Evolutionary conservation across 345 rosid genomes (phyloP).

Genomic region (Gossypioides kirkii): DNA sequence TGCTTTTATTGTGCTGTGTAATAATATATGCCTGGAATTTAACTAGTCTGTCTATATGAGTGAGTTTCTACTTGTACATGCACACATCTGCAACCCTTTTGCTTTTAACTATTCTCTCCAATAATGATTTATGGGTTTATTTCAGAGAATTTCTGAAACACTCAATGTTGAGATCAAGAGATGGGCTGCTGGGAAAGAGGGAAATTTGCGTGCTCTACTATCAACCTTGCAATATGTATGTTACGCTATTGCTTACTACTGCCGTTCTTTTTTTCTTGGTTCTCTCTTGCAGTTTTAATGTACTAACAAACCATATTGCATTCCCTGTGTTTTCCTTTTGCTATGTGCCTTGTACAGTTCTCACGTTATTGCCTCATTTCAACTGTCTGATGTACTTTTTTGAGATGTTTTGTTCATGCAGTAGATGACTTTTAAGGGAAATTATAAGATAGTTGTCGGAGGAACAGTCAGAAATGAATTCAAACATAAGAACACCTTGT

Average conservation of each 20-base stretch:
- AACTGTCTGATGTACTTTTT: not conserved
- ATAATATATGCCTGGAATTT: not conserved
- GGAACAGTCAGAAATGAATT: not conserved
- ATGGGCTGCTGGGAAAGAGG: slow-evolving; percentile 96
- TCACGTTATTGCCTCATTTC: not conserved
- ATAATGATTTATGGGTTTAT: slow-evolving; percentile 16
- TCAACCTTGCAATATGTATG: slow-evolving; percentile 96
- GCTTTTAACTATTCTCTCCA: slow-evolving; percentile 8
- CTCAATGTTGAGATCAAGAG: slow-evolving; percentile 90
- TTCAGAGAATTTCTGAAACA: slow-evolving; percentile 76
- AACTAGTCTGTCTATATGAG: not conserved
- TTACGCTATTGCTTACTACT: slow-evolving; percentile 20
- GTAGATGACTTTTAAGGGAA: not conserved
- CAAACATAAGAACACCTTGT: not conserved
- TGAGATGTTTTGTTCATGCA: not conserved
- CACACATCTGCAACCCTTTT: not conserved
- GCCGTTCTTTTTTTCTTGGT: not conserved
- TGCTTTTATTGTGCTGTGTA: not conserved
- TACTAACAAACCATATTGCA: not conserved
- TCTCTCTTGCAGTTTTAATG: not conserved
- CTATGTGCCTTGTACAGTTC: not conserved
- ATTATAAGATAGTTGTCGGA: not conserved
- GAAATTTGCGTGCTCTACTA: slow-evolving; percentile 85
- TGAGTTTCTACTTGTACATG: not conserved
- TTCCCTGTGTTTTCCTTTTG: not conserved